Percentiles rank a stretch among this genome's conserved stretches.
Conservation (phyloP, 805 yeast species). For the Kuraishia borneana region DNA sequence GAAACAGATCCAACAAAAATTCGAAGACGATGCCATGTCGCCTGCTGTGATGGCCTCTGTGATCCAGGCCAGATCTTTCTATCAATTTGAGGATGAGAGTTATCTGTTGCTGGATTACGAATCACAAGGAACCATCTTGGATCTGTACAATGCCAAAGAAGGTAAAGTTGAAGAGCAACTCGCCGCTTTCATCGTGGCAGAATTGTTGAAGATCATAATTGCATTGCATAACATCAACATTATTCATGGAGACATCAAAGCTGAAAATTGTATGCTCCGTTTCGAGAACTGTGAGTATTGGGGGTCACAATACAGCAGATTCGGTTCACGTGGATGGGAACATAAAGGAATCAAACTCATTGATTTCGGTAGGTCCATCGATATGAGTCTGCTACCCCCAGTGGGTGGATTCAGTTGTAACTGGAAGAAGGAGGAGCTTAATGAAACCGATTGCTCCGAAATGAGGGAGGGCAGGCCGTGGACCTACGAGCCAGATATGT, state of each 20-base stretch:
- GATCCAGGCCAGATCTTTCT: slow-evolving; percentile 39
- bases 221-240: slow-evolving; percentile 54
- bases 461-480: slow-evolving; percentile 51
- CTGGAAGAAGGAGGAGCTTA: slow-evolving; percentile 49
- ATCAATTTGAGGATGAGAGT: slow-evolving; percentile 54
- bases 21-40: slow-evolving; percentile 4
- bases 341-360: slow-evolving; percentile 50
- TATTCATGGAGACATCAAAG: slow-evolving; percentile 77
- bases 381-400: slow-evolving; percentile 41
- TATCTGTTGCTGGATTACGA: slow-evolving; percentile 54
- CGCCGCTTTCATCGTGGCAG: slow-evolving; percentile 51
- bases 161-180: slow-evolving; percentile 58
- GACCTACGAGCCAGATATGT: slow-evolving; percentile 76
- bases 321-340: slow-evolving; percentile 34
- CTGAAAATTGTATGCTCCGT: slow-evolving; percentile 78
- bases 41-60: slow-evolving; percentile 19
- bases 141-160: slow-evolving; percentile 41
- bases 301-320: slow-evolving; percentile 16
- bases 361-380: slow-evolving; percentile 78
- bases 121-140: slow-evolving; percentile 64
- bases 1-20: slow-evolving; percentile 38
- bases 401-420: slow-evolving; percentile 44
- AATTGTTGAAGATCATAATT: slow-evolving; percentile 49
- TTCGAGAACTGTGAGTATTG: slow-evolving; percentile 19
- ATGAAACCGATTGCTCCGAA: slow-evolving; percentile 49